Base-by-base conservation (phyloP, 1,284 basidiomycete species). In the Irpex rosettiformis region DNA sequence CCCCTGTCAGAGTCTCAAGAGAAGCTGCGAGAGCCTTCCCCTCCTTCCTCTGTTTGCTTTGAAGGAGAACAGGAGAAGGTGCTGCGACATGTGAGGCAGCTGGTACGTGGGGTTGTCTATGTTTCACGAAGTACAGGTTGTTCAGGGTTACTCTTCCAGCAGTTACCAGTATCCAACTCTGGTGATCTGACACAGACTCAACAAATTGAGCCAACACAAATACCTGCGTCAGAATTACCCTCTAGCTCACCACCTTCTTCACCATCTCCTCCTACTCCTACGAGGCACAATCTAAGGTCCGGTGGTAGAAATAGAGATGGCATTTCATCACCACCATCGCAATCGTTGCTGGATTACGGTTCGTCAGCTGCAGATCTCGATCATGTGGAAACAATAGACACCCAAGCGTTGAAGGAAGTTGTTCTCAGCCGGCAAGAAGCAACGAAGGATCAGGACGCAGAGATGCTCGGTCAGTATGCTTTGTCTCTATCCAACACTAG, bases 51-150 rank as follows among this genome's bases (percentile, higher is more conserved):
- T 22, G 61, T 61, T 4, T 30, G 59, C 2, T 62, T 64, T 11
- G 77, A 81, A 67, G 74, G 75, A 16, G 66, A 73, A 33, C 72
- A 76, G 3, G 84, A 88, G 64, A 66, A 66, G 25, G 77, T 84
- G 1, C 86, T 86, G 2, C 78, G 74, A 8, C 76, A 77, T 56
- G 76, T 91, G 25, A 77, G 78, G 30, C 77, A 87, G 58, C 70
- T 90, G 62, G 88, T 88, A 62, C 59, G 76, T 53, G n/a, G 4
- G n/a, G 43, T 55, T 33, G 16, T 5, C 43, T 1, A 2, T 45
- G 4, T 27, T n/a, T n/a, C n/a, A n/a, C n/a, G n/a, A 42, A 11
- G 40, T 2, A 29, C 27, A 3, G 13, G 24, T 29, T 8, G 3
- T 52, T 30, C 13, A 10, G 8, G 1, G 2, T 27, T 21, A 25